These are phyloP conservation scores for Niebla homalea DNA, from an alignment of 495 filamentous ascomycete species.

Conservation along the genomic window DNA sequence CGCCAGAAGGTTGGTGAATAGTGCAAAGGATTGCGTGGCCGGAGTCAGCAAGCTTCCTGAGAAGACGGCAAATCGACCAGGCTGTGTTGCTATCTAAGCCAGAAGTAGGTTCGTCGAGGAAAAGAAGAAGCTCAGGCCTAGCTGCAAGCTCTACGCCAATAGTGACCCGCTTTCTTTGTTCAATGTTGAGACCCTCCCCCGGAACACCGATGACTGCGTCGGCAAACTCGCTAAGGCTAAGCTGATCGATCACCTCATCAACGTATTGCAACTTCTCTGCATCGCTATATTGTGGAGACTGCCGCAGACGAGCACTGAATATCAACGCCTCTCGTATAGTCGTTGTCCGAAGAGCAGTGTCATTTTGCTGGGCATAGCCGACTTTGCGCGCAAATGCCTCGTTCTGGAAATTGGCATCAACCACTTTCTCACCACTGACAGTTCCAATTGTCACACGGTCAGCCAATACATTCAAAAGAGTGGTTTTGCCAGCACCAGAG, in stretches of 20 bases:
- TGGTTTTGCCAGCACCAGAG: constrained; percentile 53
- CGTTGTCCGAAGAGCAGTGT: constrained; percentile 62
- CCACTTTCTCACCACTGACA: constrained; percentile 36
- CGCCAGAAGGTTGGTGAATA: constrained; percentile 44
- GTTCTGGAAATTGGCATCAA: constrained; percentile 39
- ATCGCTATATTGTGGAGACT: constrained; percentile 51
- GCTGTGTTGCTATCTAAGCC: constrained; percentile 68
- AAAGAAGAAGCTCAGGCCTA: constrained; percentile 55
- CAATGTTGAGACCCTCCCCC: too few relatives aligned
- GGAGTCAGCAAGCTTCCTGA: constrained; percentile 51
- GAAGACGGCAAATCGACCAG: constrained; percentile 53
- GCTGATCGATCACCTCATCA: constrained; percentile 65
- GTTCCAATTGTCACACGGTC: constrained; percentile 41
- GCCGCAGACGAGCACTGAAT: constrained; percentile 71
- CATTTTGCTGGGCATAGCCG: constrained; percentile 69
- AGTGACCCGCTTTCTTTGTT: constrained; percentile 53
- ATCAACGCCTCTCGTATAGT: constrained; percentile 75
- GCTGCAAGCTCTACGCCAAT: constrained; percentile 77
- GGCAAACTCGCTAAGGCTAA: too few relatives aligned
- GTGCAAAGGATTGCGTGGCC: too few relatives aligned
- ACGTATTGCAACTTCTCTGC: constrained; percentile 73
- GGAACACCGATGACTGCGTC: too few relatives aligned
- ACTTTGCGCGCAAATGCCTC: constrained; percentile 54
- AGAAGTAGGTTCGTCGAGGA: constrained; percentile 57
- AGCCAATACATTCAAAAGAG: constrained; percentile 40